phyloP scores from a whole-genome alignment of 148 eudicot species.

The Rheum nobile region DNA sequence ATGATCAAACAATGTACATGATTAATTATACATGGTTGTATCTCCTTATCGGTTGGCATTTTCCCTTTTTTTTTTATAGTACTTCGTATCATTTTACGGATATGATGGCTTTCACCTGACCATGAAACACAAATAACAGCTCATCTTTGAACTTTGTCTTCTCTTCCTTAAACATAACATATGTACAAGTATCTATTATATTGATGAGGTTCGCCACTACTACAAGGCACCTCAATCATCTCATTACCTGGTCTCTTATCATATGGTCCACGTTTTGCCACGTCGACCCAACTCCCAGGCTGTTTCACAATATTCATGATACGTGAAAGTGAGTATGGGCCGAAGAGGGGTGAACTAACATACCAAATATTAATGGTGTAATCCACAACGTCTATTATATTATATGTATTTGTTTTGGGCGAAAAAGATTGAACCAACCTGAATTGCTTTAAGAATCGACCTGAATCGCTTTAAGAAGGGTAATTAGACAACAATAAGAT shows the following conservation, averaged over 20 bases:
- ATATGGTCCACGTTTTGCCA: neutral
- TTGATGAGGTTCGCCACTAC: neutral
- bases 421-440: too few species aligned
- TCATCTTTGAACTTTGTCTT: slow-evolving; percentile 1
- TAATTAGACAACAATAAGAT: too few species aligned
- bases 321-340: neutral
- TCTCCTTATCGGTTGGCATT: neutral
- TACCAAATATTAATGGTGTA: too few species aligned
- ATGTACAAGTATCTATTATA: neutral
- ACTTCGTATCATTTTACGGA: neutral
- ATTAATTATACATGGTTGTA: neutral
- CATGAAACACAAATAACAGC: neutral
- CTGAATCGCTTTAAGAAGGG: too few species aligned
- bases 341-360: neutral
- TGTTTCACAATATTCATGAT: neutral
- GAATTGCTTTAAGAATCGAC: too few species aligned
- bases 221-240: neutral
- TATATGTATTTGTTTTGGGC: too few species aligned
- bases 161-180: slow-evolving; percentile 4
- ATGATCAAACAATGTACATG: neutral
- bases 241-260: neutral
- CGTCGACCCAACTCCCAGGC: neutral
- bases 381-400: too few species aligned
- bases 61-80: neutral
- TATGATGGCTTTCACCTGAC: slow-evolving; percentile 5